Evolutionary conservation across 2,329 filamentous ascomycete species (phyloP).

Genomic region (Ophiostoma quercus): DNA sequence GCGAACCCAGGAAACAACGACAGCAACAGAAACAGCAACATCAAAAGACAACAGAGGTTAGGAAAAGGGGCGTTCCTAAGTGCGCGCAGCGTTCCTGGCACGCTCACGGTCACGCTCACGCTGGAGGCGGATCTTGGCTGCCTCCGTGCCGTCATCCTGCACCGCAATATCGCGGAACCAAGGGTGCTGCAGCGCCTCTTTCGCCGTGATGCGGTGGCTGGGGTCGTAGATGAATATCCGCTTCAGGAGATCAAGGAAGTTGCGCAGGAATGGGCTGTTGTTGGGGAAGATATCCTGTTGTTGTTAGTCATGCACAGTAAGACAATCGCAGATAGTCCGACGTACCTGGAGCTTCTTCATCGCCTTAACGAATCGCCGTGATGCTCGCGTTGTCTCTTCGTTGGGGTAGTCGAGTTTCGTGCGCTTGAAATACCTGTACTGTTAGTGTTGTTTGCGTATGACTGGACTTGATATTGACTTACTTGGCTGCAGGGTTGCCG

Average conservation of each 20-base stretch:
- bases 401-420: slow-evolving; percentile 61
- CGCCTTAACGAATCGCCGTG: slow-evolving; percentile 62
- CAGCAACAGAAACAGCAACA: background rate
- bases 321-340: background rate
- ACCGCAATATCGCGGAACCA: slow-evolving; percentile 62
- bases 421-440: slow-evolving; percentile 59
- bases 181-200: slow-evolving; percentile 59
- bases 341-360: slow-evolving; percentile 62
- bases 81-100: background rate
- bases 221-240: slow-evolving; percentile 67
- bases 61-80: background rate
- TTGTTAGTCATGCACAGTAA: slow-evolving; percentile 29
- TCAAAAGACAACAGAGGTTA: background rate
- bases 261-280: slow-evolving; percentile 53
- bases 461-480: slow-evolving; percentile 26
- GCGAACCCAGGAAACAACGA: background rate
- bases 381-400: slow-evolving; percentile 58
- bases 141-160: slow-evolving; percentile 63
- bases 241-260: slow-evolving; percentile 59
- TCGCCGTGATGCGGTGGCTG: slow-evolving; percentile 59
- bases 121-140: slow-evolving; percentile 57
- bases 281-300: slow-evolving; percentile 59
- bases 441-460: background rate
- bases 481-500: slow-evolving; percentile 62
- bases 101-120: slow-evolving; percentile 25